Percentiles rank a stretch among this genome's conserved stretches.
phyloP scores from a whole-genome alignment of 2,329 filamentous ascomycete genomes.

The Sporothrix protearum region DNA sequence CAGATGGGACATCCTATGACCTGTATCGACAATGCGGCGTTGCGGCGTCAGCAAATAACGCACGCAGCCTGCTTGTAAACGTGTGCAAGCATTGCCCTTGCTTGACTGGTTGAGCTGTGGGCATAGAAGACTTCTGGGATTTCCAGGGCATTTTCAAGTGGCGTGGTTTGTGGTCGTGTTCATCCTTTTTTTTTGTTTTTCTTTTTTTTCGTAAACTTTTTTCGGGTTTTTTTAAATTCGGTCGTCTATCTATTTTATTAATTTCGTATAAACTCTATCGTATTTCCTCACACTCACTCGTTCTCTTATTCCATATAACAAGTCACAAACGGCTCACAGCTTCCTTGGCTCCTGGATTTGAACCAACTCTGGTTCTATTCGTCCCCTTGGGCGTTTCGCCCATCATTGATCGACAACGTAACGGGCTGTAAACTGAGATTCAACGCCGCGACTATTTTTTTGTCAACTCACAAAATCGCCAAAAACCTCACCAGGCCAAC shows the following conservation, averaged over 20 bases:
- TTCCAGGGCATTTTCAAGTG: neutral
- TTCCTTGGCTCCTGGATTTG: neutral
- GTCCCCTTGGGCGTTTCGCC: conserved; percentile 22
- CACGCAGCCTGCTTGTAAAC: neutral
- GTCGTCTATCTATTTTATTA: neutral
- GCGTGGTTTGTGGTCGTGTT: neutral
- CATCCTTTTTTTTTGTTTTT: neutral
- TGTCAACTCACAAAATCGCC: neutral
- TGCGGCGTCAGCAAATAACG: conserved; percentile 7
- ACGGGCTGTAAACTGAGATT: neutral
- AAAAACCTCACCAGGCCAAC: neutral
- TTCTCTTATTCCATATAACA: neutral
- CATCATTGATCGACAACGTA: conserved; percentile 23
- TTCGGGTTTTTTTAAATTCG: neutral
- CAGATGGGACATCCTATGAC: neutral
- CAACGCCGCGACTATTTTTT: neutral
- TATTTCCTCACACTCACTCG: neutral
- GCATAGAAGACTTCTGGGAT: neutral
- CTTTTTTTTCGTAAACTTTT: neutral
- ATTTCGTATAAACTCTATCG: neutral
- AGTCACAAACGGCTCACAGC: neutral
- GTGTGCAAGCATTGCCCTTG: neutral
- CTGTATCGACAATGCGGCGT: neutral
- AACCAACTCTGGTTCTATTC: neutral
- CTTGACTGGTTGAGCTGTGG: neutral